Evolutionary conservation across 352 stramenopile species (phyloP).

Genomic region (Phytopythium montanum): DNA sequence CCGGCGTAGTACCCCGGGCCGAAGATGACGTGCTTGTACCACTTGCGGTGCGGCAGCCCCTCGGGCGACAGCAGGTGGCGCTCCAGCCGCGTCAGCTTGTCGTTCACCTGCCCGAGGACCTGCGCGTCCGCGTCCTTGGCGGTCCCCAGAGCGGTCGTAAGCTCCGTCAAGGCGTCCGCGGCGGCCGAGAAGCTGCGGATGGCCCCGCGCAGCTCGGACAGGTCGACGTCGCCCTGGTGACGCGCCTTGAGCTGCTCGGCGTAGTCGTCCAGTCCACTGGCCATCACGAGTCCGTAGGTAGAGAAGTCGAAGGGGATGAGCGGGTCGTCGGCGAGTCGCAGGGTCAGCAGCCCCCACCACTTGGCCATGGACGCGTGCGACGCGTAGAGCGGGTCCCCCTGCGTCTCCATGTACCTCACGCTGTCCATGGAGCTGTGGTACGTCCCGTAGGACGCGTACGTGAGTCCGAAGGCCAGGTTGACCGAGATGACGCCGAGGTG

Average conservation of each 20-base stretch:
- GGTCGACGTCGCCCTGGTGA: constrained; percentile 25
- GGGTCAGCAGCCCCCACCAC: constrained; percentile 61
- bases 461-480: constrained; percentile 25
- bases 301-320: constrained; percentile 71
- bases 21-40: constrained; percentile 47
- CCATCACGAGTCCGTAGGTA: constrained; percentile 56
- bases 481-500: constrained; percentile 80
- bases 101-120: constrained; percentile 16
- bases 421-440: constrained; percentile 90
- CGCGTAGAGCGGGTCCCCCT: constrained; percentile 52
- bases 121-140: not conserved
- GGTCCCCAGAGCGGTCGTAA: constrained; percentile 14
- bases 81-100: constrained; percentile 35
- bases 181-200: constrained; percentile 19
- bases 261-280: constrained; percentile 31
- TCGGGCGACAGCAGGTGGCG: constrained; percentile 27
- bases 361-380: constrained; percentile 42
- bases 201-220: constrained; percentile 12
- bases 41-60: constrained; percentile 33
- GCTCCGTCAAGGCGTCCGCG: constrained; percentile 24
- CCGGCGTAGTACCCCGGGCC: constrained; percentile 38
- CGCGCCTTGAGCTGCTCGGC: constrained; percentile 24
- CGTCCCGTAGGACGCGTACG: constrained; percentile 45
- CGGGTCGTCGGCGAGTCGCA: constrained; percentile 45
- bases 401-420: constrained; percentile 59